Percentiles rank a stretch among this genome's conserved stretches.
Evolutionary conservation across 139 green algal genomes (phyloP).

Genomic region (Auxenochlorella pyrenoidosa): DNA sequence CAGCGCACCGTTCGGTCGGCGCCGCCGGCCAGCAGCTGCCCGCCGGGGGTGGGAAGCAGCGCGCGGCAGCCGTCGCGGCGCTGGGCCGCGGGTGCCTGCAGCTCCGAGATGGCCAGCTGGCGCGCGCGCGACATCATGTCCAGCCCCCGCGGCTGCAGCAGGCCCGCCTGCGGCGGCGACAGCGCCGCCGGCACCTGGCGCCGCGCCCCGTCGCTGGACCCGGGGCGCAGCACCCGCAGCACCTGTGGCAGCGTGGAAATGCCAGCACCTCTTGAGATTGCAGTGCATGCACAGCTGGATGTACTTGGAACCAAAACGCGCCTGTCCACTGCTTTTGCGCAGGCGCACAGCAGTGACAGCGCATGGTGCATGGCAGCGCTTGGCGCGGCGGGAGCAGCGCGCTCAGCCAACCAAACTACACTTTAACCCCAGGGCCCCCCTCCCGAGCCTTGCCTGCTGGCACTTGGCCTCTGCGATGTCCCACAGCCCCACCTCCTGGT

Average conservation of each 20-base stretch:
- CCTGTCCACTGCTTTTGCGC: too few species aligned
- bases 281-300: background rate
- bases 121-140: constrained; percentile 38
- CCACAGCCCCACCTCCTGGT: constrained; percentile 84
- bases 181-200: constrained; percentile 49
- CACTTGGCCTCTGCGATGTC: constrained; percentile 65
- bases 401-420: too few species aligned
- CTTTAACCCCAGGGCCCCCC: too few species aligned
- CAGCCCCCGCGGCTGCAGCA: background rate
- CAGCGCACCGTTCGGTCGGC: constrained; percentile 34
- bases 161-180: background rate
- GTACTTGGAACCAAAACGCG: too few species aligned
- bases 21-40: too few species aligned
- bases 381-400: too few species aligned
- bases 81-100: constrained; percentile 39
- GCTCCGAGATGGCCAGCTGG: constrained; percentile 56
- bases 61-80: constrained; percentile 1
- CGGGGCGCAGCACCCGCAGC: constrained; percentile 28
- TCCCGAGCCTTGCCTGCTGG: constrained; percentile 44
- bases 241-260: constrained; percentile 5
- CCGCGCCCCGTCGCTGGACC: constrained; percentile 33
- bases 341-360: too few species aligned
- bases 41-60: background rate
- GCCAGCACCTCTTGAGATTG: too few species aligned
- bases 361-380: too few species aligned